Evolutionary conservation across 192 early-diverging fungal genomes (phyloP).

Genomic region (Backusella australiensis): DNA sequence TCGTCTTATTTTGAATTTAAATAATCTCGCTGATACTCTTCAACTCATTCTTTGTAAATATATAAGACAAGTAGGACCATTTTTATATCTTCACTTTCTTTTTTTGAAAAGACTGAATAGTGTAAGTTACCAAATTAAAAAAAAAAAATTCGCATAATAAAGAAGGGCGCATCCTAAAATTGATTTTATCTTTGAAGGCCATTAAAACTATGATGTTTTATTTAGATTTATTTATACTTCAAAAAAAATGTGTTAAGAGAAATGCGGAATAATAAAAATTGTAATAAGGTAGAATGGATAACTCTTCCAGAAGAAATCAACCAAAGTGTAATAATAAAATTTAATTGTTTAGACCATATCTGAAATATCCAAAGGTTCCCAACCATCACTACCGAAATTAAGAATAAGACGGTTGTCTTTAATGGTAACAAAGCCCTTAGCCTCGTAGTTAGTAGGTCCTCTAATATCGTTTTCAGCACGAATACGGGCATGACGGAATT

Average conservation of each 20-base stretch:
- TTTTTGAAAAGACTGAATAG: no score
- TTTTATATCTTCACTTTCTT: no score
- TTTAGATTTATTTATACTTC: not conserved
- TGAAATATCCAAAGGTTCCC: slow-evolving; percentile 16
- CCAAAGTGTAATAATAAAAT: not conserved
- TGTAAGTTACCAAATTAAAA: no score
- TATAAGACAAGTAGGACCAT: no score
- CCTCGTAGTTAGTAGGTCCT: slow-evolving; percentile 19
- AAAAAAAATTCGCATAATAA: no score
- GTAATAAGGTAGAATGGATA: not conserved
- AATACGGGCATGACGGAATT: slow-evolving; percentile 22
- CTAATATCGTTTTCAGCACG: slow-evolving; percentile 16
- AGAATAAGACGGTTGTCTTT: slow-evolving; percentile 10
- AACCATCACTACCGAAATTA: slow-evolving; percentile 6
- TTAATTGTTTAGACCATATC: not conserved
- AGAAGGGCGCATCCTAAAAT: no score
- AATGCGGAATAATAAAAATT: not conserved
- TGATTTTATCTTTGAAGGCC: no score
- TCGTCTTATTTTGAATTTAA: not conserved
- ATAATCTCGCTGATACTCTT: not conserved
- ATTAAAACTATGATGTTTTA: not conserved
- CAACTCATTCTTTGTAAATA: no score
- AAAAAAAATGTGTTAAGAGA: not conserved
- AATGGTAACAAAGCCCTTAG: slow-evolving; percentile 2
- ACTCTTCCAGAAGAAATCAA: slow-evolving; percentile 11